Evolutionary conservation across 2,329 filamentous ascomycete species (phyloP).

Genomic region (Pseudocercospora eumusae): DNA sequence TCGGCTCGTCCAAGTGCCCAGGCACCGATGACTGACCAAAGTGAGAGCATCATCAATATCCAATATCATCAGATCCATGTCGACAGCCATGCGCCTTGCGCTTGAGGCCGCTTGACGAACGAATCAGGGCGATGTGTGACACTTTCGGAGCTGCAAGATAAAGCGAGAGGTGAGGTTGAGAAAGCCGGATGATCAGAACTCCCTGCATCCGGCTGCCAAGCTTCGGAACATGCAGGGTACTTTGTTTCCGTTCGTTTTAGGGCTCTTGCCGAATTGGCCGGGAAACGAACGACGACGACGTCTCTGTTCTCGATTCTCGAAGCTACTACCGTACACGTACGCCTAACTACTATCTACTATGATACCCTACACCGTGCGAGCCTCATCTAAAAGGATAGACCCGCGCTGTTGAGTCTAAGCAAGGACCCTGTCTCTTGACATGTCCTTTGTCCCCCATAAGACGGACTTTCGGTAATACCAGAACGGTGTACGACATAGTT

Average conservation of each 20-base stretch:
- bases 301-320: neutral
- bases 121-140: neutral
- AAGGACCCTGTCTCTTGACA: neutral
- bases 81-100: neutral
- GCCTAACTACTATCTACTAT: too few species aligned
- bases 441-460: neutral
- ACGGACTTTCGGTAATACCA: neutral
- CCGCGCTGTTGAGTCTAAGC: neutral
- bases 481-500: too few species aligned
- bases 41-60: neutral
- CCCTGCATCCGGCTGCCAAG: constrained; percentile 1
- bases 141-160: neutral
- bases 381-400: neutral
- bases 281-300: neutral
- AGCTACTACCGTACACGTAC: too few species aligned
- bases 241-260: neutral
- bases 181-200: neutral
- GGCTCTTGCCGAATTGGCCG: neutral
- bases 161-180: neutral
- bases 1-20: neutral
- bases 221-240: neutral
- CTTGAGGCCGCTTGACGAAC: neutral
- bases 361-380: too few species aligned
- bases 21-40: neutral
- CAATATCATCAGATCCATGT: neutral